These are phyloP conservation scores for Adiantum capillusveneris DNA, from an alignment of 75 land plant species.

Conservation along the genomic window DNA sequence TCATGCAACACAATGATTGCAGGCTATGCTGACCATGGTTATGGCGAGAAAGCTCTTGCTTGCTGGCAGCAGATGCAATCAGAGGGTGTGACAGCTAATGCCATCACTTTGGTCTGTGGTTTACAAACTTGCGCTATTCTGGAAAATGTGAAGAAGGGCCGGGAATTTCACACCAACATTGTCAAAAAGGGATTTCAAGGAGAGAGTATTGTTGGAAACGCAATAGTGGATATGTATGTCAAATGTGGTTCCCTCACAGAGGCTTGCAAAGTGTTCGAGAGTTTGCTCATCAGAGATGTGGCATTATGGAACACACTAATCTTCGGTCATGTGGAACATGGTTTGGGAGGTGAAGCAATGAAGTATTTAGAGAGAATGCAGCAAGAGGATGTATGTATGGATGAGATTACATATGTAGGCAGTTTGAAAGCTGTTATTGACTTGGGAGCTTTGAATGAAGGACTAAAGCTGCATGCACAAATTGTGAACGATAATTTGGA, in stretches of 20 bases:
- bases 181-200: conserved; percentile 15
- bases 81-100: conserved; percentile 24
- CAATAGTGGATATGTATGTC: conserved; percentile 14
- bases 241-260: conserved; percentile 9
- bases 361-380: conserved; percentile 49
- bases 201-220: conserved; percentile 5
- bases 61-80: conserved; percentile 16
- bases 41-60: conserved; percentile 20
- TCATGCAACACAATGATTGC: conserved; percentile 46
- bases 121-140: conserved; percentile 30
- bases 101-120: conserved; percentile 27
- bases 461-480: conserved; percentile 45
- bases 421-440: conserved; percentile 42
- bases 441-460: conserved; percentile 28
- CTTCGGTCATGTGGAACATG: conserved; percentile 4
- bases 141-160: conserved; percentile 19
- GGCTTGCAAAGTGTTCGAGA: conserved; percentile 16
- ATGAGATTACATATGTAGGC: conserved; percentile 37
- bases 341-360: conserved; percentile 12
- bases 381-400: conserved; percentile 20
- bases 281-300: conserved; percentile 9
- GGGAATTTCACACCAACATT: conserved; percentile 32
- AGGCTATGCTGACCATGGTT: conserved; percentile 27
- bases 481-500: conserved; percentile 20
- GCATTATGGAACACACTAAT: conserved; percentile 40